These are phyloP conservation scores for Serendipita indica DNA, from an alignment of 768 basidiomycete species.

Conservation along the genomic window DNA sequence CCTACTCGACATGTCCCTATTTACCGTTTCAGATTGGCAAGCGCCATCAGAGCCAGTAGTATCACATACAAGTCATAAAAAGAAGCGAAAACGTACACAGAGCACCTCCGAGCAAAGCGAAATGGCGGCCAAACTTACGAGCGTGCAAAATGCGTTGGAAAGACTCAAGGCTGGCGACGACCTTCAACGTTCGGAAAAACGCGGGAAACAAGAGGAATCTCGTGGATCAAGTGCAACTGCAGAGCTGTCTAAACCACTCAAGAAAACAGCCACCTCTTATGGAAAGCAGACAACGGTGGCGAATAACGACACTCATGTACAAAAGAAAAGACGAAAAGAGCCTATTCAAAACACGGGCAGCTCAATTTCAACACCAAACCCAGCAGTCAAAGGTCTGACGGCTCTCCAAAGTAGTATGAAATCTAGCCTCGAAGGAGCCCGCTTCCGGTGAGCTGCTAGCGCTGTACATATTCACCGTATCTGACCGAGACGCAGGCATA, in stretches of 20 bases:
- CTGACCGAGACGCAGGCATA: conserved; percentile 36
- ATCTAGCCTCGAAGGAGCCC: conserved; percentile 68
- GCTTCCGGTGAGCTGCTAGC: conserved; percentile 47
- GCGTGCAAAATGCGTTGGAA: too few species aligned
- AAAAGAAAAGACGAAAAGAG: conserved; percentile 13
- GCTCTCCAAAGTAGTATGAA: conserved; percentile 64
- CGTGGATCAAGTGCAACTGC: conserved; percentile 13
- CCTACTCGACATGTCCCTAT: background rate
- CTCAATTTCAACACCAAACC: background rate
- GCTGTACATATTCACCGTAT: background rate
- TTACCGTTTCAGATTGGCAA: conserved; percentile 7
- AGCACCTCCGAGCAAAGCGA: too few species aligned
- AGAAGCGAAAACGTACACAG: conserved; percentile 42
- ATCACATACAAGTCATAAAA: conserved; percentile 16
- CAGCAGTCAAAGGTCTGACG: conserved; percentile 31
- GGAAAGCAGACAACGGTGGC: conserved; percentile 16
- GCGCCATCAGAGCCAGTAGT: background rate
- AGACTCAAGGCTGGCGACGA: too few species aligned
- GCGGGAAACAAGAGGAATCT: conserved; percentile 3
- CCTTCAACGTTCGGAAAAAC: too few species aligned
- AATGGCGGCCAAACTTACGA: too few species aligned
- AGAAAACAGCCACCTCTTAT: conserved; percentile 11
- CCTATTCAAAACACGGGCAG: background rate
- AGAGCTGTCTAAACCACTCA: conserved; percentile 8
- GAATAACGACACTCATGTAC: conserved; percentile 16